phyloP scores from a whole-genome alignment of 2,329 filamentous ascomycete genomes.

The Aureobasidium sp. region DNA sequence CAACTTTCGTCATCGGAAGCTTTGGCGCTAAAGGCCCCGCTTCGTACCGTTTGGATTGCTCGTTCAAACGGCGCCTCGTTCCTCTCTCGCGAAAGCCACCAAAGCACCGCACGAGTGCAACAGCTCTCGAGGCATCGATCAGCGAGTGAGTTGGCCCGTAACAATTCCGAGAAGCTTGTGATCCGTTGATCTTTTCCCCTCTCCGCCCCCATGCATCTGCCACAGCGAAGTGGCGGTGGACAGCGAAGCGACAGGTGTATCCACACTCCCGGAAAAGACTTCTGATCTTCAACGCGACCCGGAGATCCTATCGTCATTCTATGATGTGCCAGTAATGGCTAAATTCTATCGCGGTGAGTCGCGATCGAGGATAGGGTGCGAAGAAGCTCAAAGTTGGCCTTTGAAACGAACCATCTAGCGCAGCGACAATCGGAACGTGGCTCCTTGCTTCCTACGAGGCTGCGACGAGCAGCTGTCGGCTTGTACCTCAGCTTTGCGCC shows the following conservation, averaged over 20 bases:
- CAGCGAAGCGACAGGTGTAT: neutral
- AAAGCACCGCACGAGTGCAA: conserved; percentile 11
- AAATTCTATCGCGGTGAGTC: neutral
- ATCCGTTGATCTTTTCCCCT: conserved; percentile 1
- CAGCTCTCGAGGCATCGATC: conserved; percentile 9
- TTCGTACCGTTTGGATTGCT: neutral
- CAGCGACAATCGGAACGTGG: neutral
- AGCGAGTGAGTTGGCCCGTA: conserved; percentile 6
- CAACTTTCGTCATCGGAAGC: conserved; percentile 1
- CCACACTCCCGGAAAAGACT: conserved; percentile 1
- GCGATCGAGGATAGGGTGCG: neutral
- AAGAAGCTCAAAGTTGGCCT: neutral
- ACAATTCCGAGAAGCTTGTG: conserved; percentile 7
- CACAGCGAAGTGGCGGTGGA: conserved; percentile 11
- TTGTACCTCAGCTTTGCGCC: neutral
- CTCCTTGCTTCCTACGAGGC: neutral
- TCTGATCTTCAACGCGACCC: neutral
- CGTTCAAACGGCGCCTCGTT: conserved; percentile 2
- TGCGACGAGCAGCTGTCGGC: neutral
- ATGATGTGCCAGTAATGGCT: neutral
- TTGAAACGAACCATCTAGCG: conserved; percentile 4
- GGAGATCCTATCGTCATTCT: conserved; percentile 1
- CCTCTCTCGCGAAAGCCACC: conserved; percentile 5
- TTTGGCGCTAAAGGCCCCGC: neutral
- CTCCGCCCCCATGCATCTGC: neutral